Base-by-base conservation (phyloP, 306 rosid genomes). In the Prunus campanulata region DNA sequence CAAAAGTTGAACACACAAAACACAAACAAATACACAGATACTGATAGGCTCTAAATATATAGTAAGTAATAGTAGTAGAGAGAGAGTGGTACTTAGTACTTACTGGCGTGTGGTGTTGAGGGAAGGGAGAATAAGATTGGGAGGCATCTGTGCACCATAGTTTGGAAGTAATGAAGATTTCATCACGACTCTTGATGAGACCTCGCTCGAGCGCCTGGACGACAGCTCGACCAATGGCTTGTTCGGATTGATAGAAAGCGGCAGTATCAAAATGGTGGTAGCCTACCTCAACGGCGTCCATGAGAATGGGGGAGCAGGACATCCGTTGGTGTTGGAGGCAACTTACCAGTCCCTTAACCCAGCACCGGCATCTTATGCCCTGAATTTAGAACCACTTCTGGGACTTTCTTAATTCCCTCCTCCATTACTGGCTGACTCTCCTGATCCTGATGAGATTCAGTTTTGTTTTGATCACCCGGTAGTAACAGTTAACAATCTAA, bases 211-310 rank as follows among this genome's bases (percentile, higher is more conserved):
- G 77, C 8, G 91, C 87, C 72, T 83, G 83, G 11, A 71, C 16
- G 1, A 87, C 65, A 73, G 86, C 89, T 62, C 75, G 83, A 0
- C 91, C 87, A 0, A 85, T 67, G 1, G 86, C 72, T 24, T 78
- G 61, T 54, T 87, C 91, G 3, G 76, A 84, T 4, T 85, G 84
- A 72, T 87, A 87, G 0, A 84, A 85, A 70, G 89, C 59, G 6
- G 91, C 91, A 19, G 91, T 77, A 71, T 87, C 91, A 55, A 87
- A 80, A n/a, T 83, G 89, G 10, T 86, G 70, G 71, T 87, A 85
- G 6, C 91, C 91, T 1, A 73, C 79, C 65, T 81, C 72, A 70
- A 85, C 85, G 74, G 89, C 91, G 55, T 85, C 86, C 0, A 83
- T 46, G 27, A 87, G 47, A 70, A 70, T 50, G 55, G 20, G 44